phyloP scores from a whole-genome alignment of 2,329 filamentous ascomycete species.

The Arthrobotrys entomopaga region DNA sequence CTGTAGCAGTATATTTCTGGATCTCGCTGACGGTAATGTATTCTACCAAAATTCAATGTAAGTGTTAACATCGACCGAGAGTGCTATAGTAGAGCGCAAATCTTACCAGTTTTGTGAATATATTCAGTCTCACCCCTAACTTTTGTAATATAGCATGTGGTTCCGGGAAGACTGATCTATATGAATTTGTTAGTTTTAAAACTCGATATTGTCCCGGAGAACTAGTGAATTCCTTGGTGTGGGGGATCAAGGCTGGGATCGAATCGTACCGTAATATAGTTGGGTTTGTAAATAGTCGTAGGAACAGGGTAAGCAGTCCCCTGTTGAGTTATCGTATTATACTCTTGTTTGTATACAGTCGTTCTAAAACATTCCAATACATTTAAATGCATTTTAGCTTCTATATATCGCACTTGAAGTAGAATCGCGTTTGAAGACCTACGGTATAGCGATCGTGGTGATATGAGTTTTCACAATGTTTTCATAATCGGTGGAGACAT shows the following conservation, averaged over 20 bases:
- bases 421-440: neutral
- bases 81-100: neutral
- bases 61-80: neutral
- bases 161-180: conserved; percentile 10
- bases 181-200: too few species aligned
- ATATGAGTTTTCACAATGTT: conserved; percentile 37
- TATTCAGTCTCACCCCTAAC: conserved; percentile 39
- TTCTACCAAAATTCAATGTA: neutral
- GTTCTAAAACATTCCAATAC: too few species aligned
- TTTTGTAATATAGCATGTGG: conserved; percentile 36
- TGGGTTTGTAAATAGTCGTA: too few species aligned
- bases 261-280: too few species aligned
- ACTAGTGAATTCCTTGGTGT: too few species aligned
- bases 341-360: too few species aligned
- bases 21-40: conserved; percentile 37
- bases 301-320: too few species aligned
- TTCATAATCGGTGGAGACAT: conserved; percentile 30
- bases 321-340: too few species aligned
- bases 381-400: too few species aligned
- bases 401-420: neutral
- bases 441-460: conserved; percentile 32
- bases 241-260: too few species aligned
- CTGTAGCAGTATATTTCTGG: conserved; percentile 27
- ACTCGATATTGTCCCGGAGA: too few species aligned
- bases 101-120: conserved; percentile 37